Evolutionary conservation across 768 basidiomycete genomes (phyloP), one percentile per base, ranked within the genome.

Genomic region (Pleurotus pulmonarius): DNA sequence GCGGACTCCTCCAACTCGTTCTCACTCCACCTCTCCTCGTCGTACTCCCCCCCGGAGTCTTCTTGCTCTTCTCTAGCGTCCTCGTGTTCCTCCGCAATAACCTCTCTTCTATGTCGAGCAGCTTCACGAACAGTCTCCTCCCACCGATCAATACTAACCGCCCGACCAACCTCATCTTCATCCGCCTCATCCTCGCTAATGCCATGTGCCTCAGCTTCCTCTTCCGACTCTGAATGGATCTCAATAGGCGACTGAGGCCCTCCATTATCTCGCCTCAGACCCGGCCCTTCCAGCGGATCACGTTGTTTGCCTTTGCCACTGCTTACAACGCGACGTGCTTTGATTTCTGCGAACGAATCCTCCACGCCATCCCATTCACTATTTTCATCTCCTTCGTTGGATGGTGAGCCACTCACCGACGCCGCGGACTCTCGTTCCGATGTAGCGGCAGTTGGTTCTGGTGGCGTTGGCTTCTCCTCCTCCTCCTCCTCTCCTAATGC

Each of bases 271-370:
- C 69, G 74, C 41, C 73, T 70, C 34, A 82, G 70, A 3, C 83
- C 82, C 43, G 83, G 79, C 5, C 83, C 85, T 61, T 86, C 83
- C 46, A 81, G 71, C 7, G 81, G 80, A 63, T 85, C 85, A 49
- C 85, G 77, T 49, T 75, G 80, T 64, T 87, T 87, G 26, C 85
- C 86, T 64, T 82, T 82, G 18, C 67, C 69, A 45, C 57, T 60
- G 9, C 26, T 11, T 29, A 65, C 55, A 18, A 62, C 68, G 47
- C 79, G 78, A 58, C 81, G 77, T 39, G 76, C 77, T 56, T 73
- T 74, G 46, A 80, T 65, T 46, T 80, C 78, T 9, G 79, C 80
- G 68, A 85, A 85, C 0, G 84, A 83, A 63, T 83, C 82, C 49
- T 85, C 79, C 7, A 72, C 69, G 45, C 67, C 69, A 39, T 70